Conservation (phyloP, 2,329 filamentous ascomycete species). For the Stagonosporopsis cucurbitacearum region DNA sequence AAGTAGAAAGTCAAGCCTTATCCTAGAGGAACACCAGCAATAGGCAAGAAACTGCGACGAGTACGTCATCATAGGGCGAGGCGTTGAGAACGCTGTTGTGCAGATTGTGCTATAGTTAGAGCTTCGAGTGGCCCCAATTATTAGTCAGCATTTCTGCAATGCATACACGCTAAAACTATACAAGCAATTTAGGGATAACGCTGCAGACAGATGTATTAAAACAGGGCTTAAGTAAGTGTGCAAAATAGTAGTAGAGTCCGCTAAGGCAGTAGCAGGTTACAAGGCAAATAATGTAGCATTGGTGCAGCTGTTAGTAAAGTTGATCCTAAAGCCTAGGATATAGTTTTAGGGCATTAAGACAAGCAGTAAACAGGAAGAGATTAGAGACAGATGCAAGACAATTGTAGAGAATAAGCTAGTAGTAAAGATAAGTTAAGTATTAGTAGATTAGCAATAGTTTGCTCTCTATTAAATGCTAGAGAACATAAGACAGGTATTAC, state of each 20-base stretch:
- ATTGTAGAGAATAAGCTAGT: not conserved
- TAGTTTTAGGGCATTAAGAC: slow-evolving; percentile 29
- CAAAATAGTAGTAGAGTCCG: not conserved
- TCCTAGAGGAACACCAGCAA: not conserved
- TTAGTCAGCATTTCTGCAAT: not conserved
- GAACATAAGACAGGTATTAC: not conserved
- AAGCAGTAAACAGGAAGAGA: not conserved
- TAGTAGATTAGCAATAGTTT: not conserved
- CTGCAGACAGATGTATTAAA: not conserved
- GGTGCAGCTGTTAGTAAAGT: not conserved
- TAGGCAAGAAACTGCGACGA: not conserved
- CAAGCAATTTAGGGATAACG: not conserved
- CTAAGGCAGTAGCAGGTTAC: not conserved
- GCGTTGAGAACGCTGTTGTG: not conserved
- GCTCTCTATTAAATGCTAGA: not conserved
- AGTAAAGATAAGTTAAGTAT: not conserved
- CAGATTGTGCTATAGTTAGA: not conserved
- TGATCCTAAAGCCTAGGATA: not conserved
- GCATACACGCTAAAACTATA: not conserved
- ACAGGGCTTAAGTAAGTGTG: not conserved
- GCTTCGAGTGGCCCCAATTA: not conserved
- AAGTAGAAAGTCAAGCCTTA: not conserved
- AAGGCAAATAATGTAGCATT: not conserved
- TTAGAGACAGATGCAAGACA: not conserved
- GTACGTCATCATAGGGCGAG: not conserved